A percentile compares a stretch with the other conserved stretches of the same genome.
phyloP scores from a whole-genome alignment of 2,329 filamentous ascomycete genomes.

The Fusarium newnesense region DNA sequence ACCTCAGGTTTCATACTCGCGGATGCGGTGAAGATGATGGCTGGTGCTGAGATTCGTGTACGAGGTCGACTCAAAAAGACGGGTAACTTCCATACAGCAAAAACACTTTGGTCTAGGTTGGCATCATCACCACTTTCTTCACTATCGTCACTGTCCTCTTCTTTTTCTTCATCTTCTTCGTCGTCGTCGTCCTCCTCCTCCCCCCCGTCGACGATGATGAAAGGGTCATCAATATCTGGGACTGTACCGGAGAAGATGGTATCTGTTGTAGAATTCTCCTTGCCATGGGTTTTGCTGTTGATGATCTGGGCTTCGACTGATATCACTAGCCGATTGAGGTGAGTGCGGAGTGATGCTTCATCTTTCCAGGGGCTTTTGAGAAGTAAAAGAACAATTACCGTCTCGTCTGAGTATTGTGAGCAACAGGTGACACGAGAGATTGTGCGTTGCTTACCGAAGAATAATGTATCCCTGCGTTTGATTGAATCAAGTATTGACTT shows the following conservation, averaged over 20 bases:
- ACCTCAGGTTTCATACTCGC: conserved; percentile 67
- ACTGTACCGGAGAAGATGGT: conserved; percentile 68
- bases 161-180: conserved; percentile 30
- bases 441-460: conserved; percentile 70
- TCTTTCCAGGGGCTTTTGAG: conserved; percentile 72
- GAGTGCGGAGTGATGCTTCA: conserved; percentile 65
- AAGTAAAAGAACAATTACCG: conserved; percentile 73
- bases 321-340: conserved; percentile 71
- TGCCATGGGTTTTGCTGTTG: conserved; percentile 64
- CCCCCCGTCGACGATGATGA: conserved; percentile 60
- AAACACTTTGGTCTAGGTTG: conserved; percentile 52
- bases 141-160: conserved; percentile 49
- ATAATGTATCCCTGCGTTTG: conserved; percentile 70
- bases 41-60: conserved; percentile 73
- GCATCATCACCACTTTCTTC: conserved; percentile 37
- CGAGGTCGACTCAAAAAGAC: conserved; percentile 69
- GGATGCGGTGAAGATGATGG: conserved; percentile 71
- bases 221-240: conserved; percentile 60
- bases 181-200: conserved; percentile 48
- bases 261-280: conserved; percentile 62
- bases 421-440: conserved; percentile 52
- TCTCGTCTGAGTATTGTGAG: conserved; percentile 70
- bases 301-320: conserved; percentile 74
- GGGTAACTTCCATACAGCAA: conserved; percentile 69
- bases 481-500: conserved; percentile 66